Percentiles rank a stretch among this genome's conserved stretches.
These are phyloP conservation scores for Achaetomiella virescens DNA, from an alignment of 495 filamentous ascomycete genomes.

Conservation along the genomic window DNA sequence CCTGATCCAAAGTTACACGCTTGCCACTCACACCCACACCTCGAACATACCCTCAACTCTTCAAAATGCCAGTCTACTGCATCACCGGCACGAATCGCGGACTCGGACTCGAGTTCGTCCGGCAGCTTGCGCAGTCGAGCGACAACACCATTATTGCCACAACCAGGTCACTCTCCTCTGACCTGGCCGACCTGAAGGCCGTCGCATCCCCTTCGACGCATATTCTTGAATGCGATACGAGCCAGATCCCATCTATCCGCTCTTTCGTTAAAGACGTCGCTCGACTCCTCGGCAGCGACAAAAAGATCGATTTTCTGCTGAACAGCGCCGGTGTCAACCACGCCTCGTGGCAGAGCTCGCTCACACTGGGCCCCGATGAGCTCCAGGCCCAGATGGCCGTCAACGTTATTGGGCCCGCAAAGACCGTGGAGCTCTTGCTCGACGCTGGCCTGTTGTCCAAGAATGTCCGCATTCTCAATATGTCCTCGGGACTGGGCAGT, in stretches of 20 bases:
- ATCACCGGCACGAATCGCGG: slow-evolving; percentile 54
- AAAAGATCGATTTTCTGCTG: slow-evolving; percentile 39
- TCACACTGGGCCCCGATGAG: slow-evolving; percentile 31
- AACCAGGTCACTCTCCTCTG: slow-evolving; percentile 35
- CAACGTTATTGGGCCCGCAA: slow-evolving; percentile 41
- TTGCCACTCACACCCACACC: too few species aligned
- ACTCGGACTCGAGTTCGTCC: slow-evolving; percentile 50
- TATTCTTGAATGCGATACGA: slow-evolving; percentile 41
- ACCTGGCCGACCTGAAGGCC: slow-evolving; percentile 27
- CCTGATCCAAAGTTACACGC: too few species aligned
- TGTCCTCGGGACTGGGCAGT: slow-evolving; percentile 34
- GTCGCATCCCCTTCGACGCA: slow-evolving; percentile 30
- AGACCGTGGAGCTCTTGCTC: slow-evolving; percentile 29
- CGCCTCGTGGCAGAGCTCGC: slow-evolving; percentile 26
- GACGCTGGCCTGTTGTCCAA: slow-evolving; percentile 18
- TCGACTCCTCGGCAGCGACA: slow-evolving; percentile 19
- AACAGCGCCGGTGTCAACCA: slow-evolving; percentile 41
- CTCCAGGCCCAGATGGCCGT: slow-evolving; percentile 25
- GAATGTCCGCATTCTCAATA: slow-evolving; percentile 33
- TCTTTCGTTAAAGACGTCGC: slow-evolving; percentile 25
- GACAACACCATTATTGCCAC: slow-evolving; percentile 47
- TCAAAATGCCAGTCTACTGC: slow-evolving; percentile 46
- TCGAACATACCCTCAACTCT: neutral
- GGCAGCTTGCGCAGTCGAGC: slow-evolving; percentile 40
- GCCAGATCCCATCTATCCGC: slow-evolving; percentile 29